These are phyloP conservation scores for Poa pratensis DNA, from an alignment of 176 grass and related monocot genomes.

Conservation along the genomic window DNA sequence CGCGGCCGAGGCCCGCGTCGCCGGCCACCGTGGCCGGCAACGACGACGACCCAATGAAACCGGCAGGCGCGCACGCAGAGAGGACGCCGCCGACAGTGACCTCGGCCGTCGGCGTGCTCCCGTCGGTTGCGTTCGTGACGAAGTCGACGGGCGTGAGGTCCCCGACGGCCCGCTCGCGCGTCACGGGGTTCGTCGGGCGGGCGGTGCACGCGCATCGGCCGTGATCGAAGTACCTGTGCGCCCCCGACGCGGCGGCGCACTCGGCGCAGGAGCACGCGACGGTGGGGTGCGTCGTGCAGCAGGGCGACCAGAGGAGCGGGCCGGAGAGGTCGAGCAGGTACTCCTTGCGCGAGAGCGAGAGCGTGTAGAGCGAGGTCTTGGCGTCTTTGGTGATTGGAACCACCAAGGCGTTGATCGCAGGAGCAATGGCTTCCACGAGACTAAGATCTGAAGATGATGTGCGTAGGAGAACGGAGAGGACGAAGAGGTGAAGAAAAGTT, in stretches of 20 bases:
- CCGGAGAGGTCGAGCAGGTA: slow-evolving; percentile 40
- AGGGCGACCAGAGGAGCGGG: slow-evolving; percentile 17
- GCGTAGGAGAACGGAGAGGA: neutral
- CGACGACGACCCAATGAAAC: slow-evolving; percentile 2
- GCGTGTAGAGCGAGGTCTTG: slow-evolving; percentile 39
- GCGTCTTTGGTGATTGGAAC: slow-evolving; percentile 46
- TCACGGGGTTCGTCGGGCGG: slow-evolving; percentile 47
- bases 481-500: neutral
- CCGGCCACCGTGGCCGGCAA: slow-evolving; percentile 37
- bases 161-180: neutral
- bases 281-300: neutral
- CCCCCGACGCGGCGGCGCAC: slow-evolving; percentile 6
- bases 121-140: neutral
- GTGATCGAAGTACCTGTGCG: neutral
- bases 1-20: slow-evolving; percentile 52
- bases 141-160: slow-evolving; percentile 38
- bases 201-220: slow-evolving; percentile 53
- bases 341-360: neutral
- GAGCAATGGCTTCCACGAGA: neutral
- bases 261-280: slow-evolving; percentile 7
- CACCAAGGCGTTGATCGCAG: slow-evolving; percentile 33
- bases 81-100: slow-evolving; percentile 50
- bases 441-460: neutral
- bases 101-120: slow-evolving; percentile 32
- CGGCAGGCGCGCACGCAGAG: slow-evolving; percentile 47